phyloP scores from a whole-genome alignment of 768 basidiomycete genomes.

The Dendrothele bispora region DNA sequence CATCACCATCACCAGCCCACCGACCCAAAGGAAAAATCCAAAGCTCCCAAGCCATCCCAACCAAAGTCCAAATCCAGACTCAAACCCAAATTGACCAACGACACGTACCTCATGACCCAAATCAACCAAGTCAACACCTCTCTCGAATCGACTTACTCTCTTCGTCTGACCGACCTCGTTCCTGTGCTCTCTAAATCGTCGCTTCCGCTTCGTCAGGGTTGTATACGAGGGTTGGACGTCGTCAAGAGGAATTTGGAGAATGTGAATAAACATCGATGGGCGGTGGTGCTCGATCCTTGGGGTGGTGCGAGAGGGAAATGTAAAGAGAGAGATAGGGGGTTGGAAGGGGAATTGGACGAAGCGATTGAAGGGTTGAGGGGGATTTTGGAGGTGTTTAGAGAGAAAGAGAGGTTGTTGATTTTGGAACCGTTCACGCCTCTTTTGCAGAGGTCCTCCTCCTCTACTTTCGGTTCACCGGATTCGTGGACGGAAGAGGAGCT shows the following conservation, averaged over 20 bases:
- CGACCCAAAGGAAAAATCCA: neutral
- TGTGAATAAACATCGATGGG: slow-evolving; percentile 36
- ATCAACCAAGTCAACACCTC: slow-evolving; percentile 22
- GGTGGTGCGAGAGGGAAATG: slow-evolving; percentile 22
- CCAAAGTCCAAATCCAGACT: neutral
- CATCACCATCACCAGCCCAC: neutral
- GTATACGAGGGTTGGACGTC: slow-evolving; percentile 23
- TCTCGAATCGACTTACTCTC: slow-evolving; percentile 25
- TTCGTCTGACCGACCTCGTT: slow-evolving; percentile 33
- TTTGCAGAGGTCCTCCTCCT: slow-evolving; percentile 25
- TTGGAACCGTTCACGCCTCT: slow-evolving; percentile 42
- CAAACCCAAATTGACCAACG: slow-evolving; percentile 17
- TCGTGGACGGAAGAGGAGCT: slow-evolving; percentile 4
- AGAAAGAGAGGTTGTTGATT: slow-evolving; percentile 31
- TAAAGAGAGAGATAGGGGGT: slow-evolving; percentile 13
- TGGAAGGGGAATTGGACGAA: slow-evolving; percentile 22
- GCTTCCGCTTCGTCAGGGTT: slow-evolving; percentile 30
- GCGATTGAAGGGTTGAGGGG: slow-evolving; percentile 22
- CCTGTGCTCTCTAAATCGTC: slow-evolving; percentile 35
- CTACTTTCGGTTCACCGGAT: slow-evolving; percentile 12
- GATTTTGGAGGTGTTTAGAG: slow-evolving; percentile 31
- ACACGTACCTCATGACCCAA: slow-evolving; percentile 36
- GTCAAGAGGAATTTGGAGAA: slow-evolving; percentile 22
- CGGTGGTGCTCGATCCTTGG: too few species aligned
- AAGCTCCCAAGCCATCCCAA: slow-evolving; percentile 7